A percentile compares a stretch with the other conserved stretches of the same genome.
These are phyloP conservation scores for Secale cereale DNA, from an alignment of 176 grass and related monocot species.

Conservation along the genomic window DNA sequence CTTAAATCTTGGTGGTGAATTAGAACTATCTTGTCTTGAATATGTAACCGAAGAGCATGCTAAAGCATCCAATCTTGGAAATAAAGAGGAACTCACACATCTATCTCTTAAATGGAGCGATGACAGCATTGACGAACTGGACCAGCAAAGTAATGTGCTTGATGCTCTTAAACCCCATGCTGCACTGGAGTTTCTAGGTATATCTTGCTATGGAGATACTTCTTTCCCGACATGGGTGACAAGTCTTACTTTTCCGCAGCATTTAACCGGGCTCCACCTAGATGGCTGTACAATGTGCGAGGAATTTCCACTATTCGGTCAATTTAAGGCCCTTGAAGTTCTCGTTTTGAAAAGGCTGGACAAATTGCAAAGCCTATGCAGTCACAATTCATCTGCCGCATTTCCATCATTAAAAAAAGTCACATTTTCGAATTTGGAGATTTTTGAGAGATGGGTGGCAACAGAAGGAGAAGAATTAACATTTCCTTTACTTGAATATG, in stretches of 20 bases:
- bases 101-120: conserved; percentile 19
- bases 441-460: not conserved
- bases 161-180: conserved; percentile 2
- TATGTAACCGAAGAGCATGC: not conserved
- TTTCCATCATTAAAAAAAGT: not conserved
- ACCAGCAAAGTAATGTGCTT: not conserved
- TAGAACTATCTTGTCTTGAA: not conserved
- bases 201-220: not conserved
- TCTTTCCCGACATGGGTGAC: not conserved
- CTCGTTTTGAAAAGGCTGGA: not conserved
- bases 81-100: not conserved
- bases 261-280: not conserved
- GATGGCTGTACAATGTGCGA: not conserved
- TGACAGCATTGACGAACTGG: not conserved
- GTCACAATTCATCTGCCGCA: not conserved
- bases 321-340: not conserved
- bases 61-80: not conserved
- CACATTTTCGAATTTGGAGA: not conserved
- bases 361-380: not conserved
- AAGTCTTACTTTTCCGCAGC: not conserved
- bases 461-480: not conserved
- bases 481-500: not conserved
- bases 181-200: not conserved
- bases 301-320: not conserved
- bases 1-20: not conserved